Conservation (phyloP, 768 basidiomycete genomes). For the Mycena alexandri region DNA sequence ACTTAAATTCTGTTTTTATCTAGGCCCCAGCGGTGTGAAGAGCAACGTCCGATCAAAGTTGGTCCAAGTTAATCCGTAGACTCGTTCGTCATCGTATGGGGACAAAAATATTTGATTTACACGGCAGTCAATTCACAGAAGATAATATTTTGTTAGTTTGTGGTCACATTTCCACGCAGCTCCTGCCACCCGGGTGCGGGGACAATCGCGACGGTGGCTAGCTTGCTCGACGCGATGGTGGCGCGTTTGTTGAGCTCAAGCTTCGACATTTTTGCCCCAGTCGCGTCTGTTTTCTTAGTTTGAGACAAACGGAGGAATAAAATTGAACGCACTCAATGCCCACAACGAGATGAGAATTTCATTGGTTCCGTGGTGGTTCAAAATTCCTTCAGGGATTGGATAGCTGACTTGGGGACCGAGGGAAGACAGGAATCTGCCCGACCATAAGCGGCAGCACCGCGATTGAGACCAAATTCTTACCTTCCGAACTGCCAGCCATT, state of each 20-base stretch:
- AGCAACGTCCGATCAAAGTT: too few species aligned
- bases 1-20: too few species aligned
- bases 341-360: conserved; percentile 52
- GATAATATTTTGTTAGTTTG: conserved; percentile 21
- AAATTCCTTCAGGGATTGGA: conserved; percentile 53
- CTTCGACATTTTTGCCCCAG: conserved; percentile 47
- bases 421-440: conserved; percentile 47
- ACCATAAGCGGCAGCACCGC: not conserved
- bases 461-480: conserved; percentile 42
- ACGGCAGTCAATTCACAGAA: too few species aligned
- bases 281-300: conserved; percentile 33
- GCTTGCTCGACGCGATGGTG: conserved; percentile 46
- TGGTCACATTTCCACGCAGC: conserved; percentile 38
- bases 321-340: conserved; percentile 47
- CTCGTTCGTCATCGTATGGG: too few species aligned
- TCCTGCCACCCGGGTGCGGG: conserved; percentile 50
- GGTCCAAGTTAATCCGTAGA: too few species aligned
- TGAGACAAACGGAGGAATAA: not conserved
- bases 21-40: too few species aligned
- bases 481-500: conserved; percentile 85
- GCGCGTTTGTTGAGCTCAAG: conserved; percentile 48
- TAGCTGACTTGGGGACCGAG: conserved; percentile 64
- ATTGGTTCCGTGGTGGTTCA: conserved; percentile 52
- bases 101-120: too few species aligned
- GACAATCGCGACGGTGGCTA: conserved; percentile 44